These are phyloP conservation scores for Vitis rupestris DNA, from an alignment of 164 flowering plant species.

Conservation along the genomic window DNA sequence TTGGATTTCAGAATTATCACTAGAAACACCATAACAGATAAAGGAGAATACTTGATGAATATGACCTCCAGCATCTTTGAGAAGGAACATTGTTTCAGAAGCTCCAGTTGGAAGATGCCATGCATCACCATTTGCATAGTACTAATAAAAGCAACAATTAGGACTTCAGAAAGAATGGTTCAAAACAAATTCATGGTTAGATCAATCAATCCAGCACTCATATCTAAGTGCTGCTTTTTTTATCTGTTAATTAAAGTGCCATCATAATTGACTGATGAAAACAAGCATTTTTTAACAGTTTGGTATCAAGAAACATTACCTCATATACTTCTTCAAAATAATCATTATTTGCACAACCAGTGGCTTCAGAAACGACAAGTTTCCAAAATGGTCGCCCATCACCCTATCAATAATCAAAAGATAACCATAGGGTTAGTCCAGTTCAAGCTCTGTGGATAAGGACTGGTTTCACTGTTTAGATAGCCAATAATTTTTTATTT, in stretches of 20 bases:
- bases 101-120: slow-evolving; percentile 89
- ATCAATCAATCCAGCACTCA: background rate
- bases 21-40: background rate
- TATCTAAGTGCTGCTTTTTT: no score
- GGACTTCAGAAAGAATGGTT: slow-evolving; percentile 11
- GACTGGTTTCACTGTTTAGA: no score
- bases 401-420: slow-evolving; percentile 48
- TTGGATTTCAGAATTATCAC: background rate
- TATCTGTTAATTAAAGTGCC: no score
- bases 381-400: slow-evolving; percentile 96
- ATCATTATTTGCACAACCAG: slow-evolving; percentile 58
- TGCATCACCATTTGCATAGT: slow-evolving; percentile 83
- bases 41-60: slow-evolving; percentile 25
- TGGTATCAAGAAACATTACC: slow-evolving; percentile 39
- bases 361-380: slow-evolving; percentile 91
- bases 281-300: background rate
- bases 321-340: slow-evolving; percentile 95
- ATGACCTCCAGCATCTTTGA: slow-evolving; percentile 88
- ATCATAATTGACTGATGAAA: background rate
- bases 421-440: background rate
- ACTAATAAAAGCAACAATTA: slow-evolving; percentile 38
- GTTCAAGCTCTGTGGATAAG: background rate
- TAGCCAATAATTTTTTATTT: no score
- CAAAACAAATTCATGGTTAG: background rate
- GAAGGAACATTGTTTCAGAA: slow-evolving; percentile 44